Evolutionary conservation across 1,284 basidiomycete genomes (phyloP).

Genomic region (Athelia psychrophila): DNA sequence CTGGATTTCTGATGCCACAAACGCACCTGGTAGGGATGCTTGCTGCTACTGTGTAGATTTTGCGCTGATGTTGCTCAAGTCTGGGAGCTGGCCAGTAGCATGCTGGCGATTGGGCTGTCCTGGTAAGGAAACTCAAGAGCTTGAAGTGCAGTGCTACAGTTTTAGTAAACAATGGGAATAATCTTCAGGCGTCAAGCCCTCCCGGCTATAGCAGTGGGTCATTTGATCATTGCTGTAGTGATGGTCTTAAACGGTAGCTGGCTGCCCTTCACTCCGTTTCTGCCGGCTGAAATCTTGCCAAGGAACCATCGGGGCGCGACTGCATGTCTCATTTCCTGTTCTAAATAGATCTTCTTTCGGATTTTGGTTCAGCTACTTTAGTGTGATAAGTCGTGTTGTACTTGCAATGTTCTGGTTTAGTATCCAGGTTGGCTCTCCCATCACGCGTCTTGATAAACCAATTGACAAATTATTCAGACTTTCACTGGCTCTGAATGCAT

Average conservation of each 20-base stretch:
- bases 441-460: neutral
- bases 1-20: conserved; percentile 64
- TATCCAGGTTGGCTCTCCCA: conserved; percentile 39
- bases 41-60: conserved; percentile 9
- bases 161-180: too few relatives aligned
- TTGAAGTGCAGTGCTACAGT: too few relatives aligned
- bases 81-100: conserved; percentile 53
- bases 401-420: conserved; percentile 81
- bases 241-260: conserved; percentile 64
- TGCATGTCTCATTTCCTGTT: conserved; percentile 69
- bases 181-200: conserved; percentile 47
- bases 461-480: conserved; percentile 35
- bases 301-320: conserved; percentile 60
- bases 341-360: conserved; percentile 77
- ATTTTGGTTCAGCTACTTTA: conserved; percentile 78
- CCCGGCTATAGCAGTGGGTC: conserved; percentile 60
- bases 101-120: conserved; percentile 64
- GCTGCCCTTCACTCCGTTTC: neutral
- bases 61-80: conserved; percentile 15
- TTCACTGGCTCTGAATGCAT: conserved; percentile 63
- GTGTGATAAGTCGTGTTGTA: conserved; percentile 69
- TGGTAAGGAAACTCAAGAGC: conserved; percentile 35
- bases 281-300: neutral
- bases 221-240: conserved; percentile 53
- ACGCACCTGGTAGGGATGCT: conserved; percentile 40